Conservation (phyloP, 2,329 filamentous ascomycete species). For the Macrophomina tecta region DNA sequence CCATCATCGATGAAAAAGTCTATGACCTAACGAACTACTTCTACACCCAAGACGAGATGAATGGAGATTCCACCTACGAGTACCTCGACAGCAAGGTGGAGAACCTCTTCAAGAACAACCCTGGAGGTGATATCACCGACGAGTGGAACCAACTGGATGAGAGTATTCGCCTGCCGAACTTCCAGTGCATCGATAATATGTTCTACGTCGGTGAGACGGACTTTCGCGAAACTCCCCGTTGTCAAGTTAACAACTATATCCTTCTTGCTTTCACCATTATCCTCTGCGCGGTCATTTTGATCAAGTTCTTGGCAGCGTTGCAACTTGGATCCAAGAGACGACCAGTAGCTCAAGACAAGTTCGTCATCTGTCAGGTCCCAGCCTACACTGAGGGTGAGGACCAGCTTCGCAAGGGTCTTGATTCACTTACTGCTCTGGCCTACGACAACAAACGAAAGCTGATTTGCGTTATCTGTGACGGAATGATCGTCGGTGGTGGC, state of each 20-base stretch:
- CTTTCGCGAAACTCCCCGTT: constrained; percentile 77
- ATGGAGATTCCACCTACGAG: constrained; percentile 63
- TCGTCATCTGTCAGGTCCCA: constrained; percentile 97
- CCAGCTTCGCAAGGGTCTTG: constrained; percentile 86
- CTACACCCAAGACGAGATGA: constrained; percentile 69
- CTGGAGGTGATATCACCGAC: constrained; percentile 78
- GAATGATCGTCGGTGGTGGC: constrained; percentile 93
- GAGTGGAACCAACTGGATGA: constrained; percentile 65
- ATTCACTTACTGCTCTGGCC: constrained; percentile 90
- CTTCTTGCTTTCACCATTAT: constrained; percentile 86
- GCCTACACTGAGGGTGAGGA: constrained; percentile 99
- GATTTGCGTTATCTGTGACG: constrained; percentile 94
- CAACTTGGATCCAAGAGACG: constrained; percentile 92
- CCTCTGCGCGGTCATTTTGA: constrained; percentile 76
- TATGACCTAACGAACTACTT: constrained; percentile 96
- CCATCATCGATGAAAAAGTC: constrained; percentile 74
- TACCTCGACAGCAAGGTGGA: constrained; percentile 76
- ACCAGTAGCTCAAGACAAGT: constrained; percentile 93
- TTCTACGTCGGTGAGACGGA: constrained; percentile 86
- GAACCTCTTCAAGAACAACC: constrained; percentile 72
- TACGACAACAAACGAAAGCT: constrained; percentile 99
- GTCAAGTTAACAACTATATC: constrained; percentile 90
- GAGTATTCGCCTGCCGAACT: constrained; percentile 66
- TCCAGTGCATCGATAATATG: constrained; percentile 80
- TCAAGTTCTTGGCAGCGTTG: constrained; percentile 91